Evolutionary conservation across 495 filamentous ascomycete species (phyloP).

Genomic region (Trichoderma asperelloides): DNA sequence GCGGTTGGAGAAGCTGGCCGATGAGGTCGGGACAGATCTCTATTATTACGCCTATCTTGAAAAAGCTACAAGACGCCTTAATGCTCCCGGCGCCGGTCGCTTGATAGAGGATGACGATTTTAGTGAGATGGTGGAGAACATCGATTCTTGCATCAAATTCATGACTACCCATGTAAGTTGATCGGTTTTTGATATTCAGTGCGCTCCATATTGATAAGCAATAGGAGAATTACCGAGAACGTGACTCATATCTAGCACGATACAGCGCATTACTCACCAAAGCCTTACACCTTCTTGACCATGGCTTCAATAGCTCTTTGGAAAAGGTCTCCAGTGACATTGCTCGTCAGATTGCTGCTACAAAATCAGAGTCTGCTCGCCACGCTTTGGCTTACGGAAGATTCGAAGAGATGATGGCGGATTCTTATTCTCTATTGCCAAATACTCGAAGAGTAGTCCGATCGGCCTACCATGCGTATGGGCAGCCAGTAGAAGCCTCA

Average conservation of each 20-base stretch:
- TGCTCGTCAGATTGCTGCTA: conserved; percentile 33
- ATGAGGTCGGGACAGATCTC: conserved; percentile 77
- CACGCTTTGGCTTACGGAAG: conserved; percentile 44
- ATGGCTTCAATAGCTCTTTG: conserved; percentile 36
- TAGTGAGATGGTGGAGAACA: conserved; percentile 70
- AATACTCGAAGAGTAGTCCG: conserved; percentile 36
- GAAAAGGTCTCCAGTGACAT: conserved; percentile 38
- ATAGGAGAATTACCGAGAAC: conserved; percentile 74
- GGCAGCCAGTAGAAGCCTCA: conserved; percentile 43
- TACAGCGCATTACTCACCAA: conserved; percentile 70
- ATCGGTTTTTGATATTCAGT: conserved; percentile 7
- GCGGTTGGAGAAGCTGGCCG: conserved; percentile 63
- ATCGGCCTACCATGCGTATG: conserved; percentile 55
- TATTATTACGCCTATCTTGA: conserved; percentile 90
- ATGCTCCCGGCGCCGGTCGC: conserved; percentile 81
- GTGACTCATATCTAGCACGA: conserved; percentile 78
- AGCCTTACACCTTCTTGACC: conserved; percentile 44
- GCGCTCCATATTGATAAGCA: conserved; percentile 19
- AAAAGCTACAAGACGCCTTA: conserved; percentile 77
- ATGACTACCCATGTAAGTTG: conserved; percentile 71
- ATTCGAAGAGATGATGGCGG: conserved; percentile 38
- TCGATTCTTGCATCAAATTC: conserved; percentile 84
- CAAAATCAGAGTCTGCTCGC: conserved; percentile 39
- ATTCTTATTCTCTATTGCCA: conserved; percentile 34
- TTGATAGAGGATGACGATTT: conserved; percentile 74